Base-by-base conservation (phyloP, 371 early-diverging fungal species). In the Entomophthora muscae region DNA sequence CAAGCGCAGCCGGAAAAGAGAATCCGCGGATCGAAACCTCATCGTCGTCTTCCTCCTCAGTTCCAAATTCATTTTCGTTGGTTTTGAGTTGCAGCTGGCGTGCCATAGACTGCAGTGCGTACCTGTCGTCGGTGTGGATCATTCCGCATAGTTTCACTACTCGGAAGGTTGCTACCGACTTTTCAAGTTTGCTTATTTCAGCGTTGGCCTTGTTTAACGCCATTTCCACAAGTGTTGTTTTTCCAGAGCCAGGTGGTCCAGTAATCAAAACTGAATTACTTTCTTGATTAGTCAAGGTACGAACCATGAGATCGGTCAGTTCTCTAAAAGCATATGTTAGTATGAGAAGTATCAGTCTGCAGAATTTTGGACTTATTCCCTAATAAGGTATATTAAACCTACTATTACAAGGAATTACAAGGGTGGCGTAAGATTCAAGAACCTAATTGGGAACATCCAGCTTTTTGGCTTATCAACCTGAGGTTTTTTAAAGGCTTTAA, bases 21-120 rank as follows among this genome's bases (percentile, higher is more conserved):
- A 55, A 55, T 26, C 24, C 56, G n/a, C 28, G 24, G n/a, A 22
- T 55, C 12, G 28, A 22, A 24, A 27, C 28, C 26, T 55, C 56
- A 24, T 55, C 56, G 3, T 24, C 22, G 12, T n/a, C 56, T 13
- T 55, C 56, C n/a, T 55, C 56, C 12, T 21, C 54, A 28, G 56
- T 29, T 28, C 1, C 67, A 51, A 69, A 71, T 69, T 42, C 64
- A 66, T 32, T 66, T 57, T 13, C 51, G 42, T 62, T 51, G 61
- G 55, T 74, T 66, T 71, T 72, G 61, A 68, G 64, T 0, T 75
- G 69, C 13, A 96, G 74, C 65, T 92, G 91, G 3, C 85, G 75
- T 5, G 86, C 78, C 66, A 96, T 92, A 58, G 89, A 89, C 59
- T 79, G 79, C 32, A 94, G 67, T 0, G 94, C 92, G 23, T 84